A percentile compares a stretch with the other conserved stretches of the same genome.
These are phyloP conservation scores for Psilocybe mexicana DNA, from an alignment of 1,284 basidiomycete genomes.

Conservation along the genomic window DNA sequence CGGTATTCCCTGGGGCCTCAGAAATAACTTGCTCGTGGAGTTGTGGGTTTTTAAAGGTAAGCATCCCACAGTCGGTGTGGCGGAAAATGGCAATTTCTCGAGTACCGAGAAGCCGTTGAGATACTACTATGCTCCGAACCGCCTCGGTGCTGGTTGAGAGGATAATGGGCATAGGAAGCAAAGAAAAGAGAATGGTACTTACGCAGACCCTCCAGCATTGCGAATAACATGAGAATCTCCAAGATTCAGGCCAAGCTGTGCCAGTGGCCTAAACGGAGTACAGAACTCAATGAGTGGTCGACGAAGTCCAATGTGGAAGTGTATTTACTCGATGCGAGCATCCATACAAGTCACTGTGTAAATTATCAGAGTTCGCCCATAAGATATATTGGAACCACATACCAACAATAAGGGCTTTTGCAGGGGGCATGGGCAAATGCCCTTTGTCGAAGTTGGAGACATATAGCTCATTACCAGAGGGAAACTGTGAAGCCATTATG, in stretches of 20 bases:
- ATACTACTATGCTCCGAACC: constrained; percentile 65
- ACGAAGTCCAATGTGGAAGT: constrained; percentile 8
- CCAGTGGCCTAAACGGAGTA: constrained; percentile 44
- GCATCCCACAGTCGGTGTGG: constrained; percentile 72
- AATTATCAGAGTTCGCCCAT: background rate
- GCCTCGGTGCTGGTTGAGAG: constrained; percentile 49
- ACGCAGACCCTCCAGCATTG: constrained; percentile 67
- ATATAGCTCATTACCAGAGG: constrained; percentile 28
- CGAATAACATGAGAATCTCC: constrained; percentile 72
- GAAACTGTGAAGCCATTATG: constrained; percentile 38
- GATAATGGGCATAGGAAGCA: background rate
- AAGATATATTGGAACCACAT: constrained; percentile 13
- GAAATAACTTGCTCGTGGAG: constrained; percentile 53
- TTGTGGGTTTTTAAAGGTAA: constrained; percentile 54
- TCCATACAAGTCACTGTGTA: constrained; percentile 68
- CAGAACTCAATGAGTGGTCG: background rate
- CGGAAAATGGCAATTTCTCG: constrained; percentile 66
- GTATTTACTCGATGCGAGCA: constrained; percentile 59
- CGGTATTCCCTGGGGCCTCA: constrained; percentile 40
- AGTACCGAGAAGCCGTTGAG: constrained; percentile 67
- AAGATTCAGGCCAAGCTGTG: constrained; percentile 59
- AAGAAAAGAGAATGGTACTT: constrained; percentile 22
- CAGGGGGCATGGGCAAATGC: constrained; percentile 45
- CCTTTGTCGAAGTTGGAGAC: constrained; percentile 41
- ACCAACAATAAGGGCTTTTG: constrained; percentile 52